Evolutionary conservation across 2,329 filamentous ascomycete genomes (phyloP).

Genomic region (Scedosporium minutisporum): DNA sequence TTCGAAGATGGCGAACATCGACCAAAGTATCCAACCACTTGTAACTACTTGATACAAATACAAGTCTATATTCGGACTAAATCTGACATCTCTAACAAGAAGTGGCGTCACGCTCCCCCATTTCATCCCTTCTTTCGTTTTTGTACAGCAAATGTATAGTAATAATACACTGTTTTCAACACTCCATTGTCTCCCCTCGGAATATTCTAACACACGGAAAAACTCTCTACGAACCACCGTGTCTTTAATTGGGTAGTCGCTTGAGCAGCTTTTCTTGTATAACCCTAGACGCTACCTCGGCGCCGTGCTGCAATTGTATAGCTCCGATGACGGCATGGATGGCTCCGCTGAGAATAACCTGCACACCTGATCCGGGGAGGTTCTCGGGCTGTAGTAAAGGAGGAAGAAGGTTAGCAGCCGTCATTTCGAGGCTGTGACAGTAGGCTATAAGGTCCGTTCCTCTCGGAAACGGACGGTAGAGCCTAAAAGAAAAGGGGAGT

Average conservation of each 20-base stretch:
- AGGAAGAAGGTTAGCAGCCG: slow-evolving; percentile 2
- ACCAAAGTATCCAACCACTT: neutral
- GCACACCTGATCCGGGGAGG: slow-evolving; percentile 61
- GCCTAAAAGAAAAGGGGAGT: neutral
- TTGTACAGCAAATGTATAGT: slow-evolving; percentile 5
- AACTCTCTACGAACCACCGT: neutral
- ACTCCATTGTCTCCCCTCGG: neutral
- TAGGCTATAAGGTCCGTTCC: neutral
- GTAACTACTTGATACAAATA: neutral
- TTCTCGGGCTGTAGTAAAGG: slow-evolving; percentile 44
- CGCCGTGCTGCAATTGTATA: slow-evolving; percentile 78
- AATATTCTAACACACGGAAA: neutral
- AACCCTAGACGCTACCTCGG: slow-evolving; percentile 63
- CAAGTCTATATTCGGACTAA: neutral
- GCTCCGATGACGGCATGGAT: slow-evolving; percentile 84
- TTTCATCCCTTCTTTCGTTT: neutral
- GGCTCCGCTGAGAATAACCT: slow-evolving; percentile 65
- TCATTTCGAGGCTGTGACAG: neutral
- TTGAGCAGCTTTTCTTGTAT: slow-evolving; percentile 66
- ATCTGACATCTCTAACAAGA: neutral
- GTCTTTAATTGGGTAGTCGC: slow-evolving; percentile 3
- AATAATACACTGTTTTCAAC: slow-evolving; percentile 3
- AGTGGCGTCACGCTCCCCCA: neutral
- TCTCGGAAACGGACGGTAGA: neutral
- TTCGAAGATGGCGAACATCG: neutral